Evolutionary conservation across 139 green algal genomes (phyloP), one percentile per base, ranked within the genome.

Genomic region (Tetradesmus lagerheimii): DNA sequence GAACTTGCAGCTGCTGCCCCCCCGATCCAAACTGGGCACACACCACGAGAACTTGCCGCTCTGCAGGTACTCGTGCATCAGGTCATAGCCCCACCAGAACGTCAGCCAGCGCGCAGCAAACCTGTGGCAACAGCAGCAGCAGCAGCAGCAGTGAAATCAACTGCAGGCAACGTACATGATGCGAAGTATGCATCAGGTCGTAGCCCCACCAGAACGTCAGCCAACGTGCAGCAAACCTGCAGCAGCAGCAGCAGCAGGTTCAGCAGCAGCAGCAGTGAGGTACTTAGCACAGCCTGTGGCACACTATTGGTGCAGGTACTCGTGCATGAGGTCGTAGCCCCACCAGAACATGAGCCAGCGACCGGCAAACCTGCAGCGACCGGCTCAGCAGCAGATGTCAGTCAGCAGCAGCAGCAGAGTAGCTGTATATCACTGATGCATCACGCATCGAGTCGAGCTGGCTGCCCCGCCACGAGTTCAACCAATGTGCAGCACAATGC

Each of bases 21-120:
- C 41, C 27, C 8, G 14, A 20, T 29, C 37, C 67, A 78, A 11
- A 37, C 18, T 53, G 57, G 91, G 93, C 66, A 92, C 41, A 64
- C 91, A 89, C 92, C 92, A 96, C 29, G 16, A 27, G 47, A 93
- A 94, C 29, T 79, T 45, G 12, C 92, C 92, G 0, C 50, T 94
- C 12, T 87, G 47, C 81, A 94, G 67, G 31, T 87, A 94, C 12
- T 88, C 39, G 39, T 92, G 92, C 35, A 94, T 86, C 82, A 93
- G 45, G 45, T 94, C 80, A 31, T 89, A 91, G n/a, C 91, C 92
- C 79, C 93, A 94, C 90, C 90, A 93, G 80, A 89, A 93, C 11
- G 78, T 87, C 27, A 91, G 38, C 90, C 90, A 93, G 71, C 83
- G 75, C 25, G 78, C 87, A 29, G 81, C 71, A 83, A 83, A 91